Evolutionary conservation across 2,329 filamentous ascomycete species (phyloP).

Genomic region (Emergomyces orientalis): DNA sequence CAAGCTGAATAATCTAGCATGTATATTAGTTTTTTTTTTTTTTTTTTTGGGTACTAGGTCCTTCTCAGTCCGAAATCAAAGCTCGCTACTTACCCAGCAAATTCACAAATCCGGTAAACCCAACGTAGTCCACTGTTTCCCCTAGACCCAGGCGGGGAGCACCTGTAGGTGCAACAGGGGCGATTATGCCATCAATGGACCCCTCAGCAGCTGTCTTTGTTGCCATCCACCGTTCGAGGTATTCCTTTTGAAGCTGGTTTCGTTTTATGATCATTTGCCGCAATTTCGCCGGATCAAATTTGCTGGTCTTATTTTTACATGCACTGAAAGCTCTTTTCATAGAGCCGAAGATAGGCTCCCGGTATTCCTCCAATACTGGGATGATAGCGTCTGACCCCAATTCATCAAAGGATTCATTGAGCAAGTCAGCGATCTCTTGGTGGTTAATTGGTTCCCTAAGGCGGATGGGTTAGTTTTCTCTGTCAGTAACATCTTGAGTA

Average conservation of each 20-base stretch:
- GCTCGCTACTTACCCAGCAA: slow-evolving; percentile 19
- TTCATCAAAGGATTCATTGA: slow-evolving; percentile 26
- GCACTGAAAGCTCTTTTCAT: slow-evolving; percentile 12
- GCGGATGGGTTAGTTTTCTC: not conserved
- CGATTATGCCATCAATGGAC: slow-evolving; percentile 17
- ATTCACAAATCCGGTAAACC: slow-evolving; percentile 23
- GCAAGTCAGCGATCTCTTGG: slow-evolving; percentile 21
- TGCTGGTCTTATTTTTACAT: not conserved
- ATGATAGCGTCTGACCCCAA: slow-evolving; percentile 28
- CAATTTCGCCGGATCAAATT: slow-evolving; percentile 22
- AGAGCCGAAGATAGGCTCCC: slow-evolving; percentile 21
- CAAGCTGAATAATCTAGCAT: slow-evolving; percentile 20
- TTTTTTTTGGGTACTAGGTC: not conserved
- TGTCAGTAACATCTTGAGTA: slow-evolving; percentile 8
- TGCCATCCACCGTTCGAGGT: slow-evolving; percentile 18
- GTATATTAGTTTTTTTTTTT: not conserved
- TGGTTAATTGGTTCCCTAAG: slow-evolving; percentile 26
- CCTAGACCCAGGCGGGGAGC: slow-evolving; percentile 19
- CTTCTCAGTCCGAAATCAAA: not conserved
- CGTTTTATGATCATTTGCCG: slow-evolving; percentile 22
- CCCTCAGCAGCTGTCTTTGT: slow-evolving; percentile 14
- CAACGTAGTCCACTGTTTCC: slow-evolving; percentile 21
- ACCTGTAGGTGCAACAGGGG: slow-evolving; percentile 14
- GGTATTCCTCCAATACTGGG: slow-evolving; percentile 20
- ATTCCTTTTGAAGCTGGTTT: slow-evolving; percentile 20